Evolutionary conservation across 75 land plant genomes (phyloP), one percentile per base, ranked within the genome.

Genomic region (Azolla pinnata): DNA sequence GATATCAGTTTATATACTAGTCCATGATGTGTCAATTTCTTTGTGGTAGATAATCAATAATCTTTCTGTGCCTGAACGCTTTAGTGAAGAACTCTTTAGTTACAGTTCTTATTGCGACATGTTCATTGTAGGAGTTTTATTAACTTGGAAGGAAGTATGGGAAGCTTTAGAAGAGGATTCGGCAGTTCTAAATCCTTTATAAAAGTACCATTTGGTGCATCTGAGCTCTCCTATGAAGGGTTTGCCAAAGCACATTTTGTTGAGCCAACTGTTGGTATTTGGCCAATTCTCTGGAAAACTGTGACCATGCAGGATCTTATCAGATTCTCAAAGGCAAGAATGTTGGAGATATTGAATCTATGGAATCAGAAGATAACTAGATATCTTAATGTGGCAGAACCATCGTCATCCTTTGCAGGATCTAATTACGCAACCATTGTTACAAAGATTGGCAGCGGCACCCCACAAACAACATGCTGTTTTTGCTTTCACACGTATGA

Each of bases 211-310:
- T 52, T 26, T 52, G 54, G 54, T 1, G 29, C 54, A 52, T 25
- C 54, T 23, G 54, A 52, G 2, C 14, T 52, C 12, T 52, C 62
- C 7, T 60, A 40, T 44, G 46, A 60, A 40, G 46, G 62, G 1
- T 60, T 60, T 44, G 62, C 62, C 1, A 35, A 44, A 44, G 48
- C 44, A 1, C 46, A 60, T 2, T 60, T 60, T 44, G 7, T 28
- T 1, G 62, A 60, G 48, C 62, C 42, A 28, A 44, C 45, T 28
- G 5, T 3, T 38, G 62, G 62, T 17, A 3, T 60, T 35, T 35
- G 62, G 45, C 62, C 46, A 20, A 1, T 60, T 35, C 26, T 60
- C 18, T 60, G 48, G 62, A 60, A 60, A 60, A 60, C 29, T 38
- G 27, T 60, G 2, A 18, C 47, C 62, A 44, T 60, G 30, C 46